Evolutionary conservation across 2,329 filamentous ascomycete species (phyloP).

Genomic region (Hymenoscyphus repandus): DNA sequence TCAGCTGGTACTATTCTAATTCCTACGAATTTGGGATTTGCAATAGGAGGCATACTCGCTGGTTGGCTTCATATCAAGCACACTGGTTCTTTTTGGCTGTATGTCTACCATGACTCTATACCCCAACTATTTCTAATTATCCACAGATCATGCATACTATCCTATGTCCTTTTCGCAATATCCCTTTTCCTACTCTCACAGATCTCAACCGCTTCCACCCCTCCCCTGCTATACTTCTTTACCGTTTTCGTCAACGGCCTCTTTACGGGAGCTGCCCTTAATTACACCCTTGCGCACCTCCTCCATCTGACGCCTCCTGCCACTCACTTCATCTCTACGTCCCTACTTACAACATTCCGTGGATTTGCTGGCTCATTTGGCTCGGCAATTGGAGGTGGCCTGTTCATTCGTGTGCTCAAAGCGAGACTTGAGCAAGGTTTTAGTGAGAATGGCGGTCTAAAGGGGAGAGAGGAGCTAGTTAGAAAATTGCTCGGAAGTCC

Average conservation of each 20-base stretch:
- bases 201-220: constrained; percentile 47
- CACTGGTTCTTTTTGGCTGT: constrained; percentile 65
- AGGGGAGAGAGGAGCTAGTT: constrained; percentile 39
- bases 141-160: constrained; percentile 48
- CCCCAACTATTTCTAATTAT: background rate
- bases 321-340: constrained; percentile 70
- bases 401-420: constrained; percentile 27
- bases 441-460: constrained; percentile 26
- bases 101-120: constrained; percentile 16
- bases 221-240: constrained; percentile 49
- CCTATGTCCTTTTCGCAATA: constrained; percentile 56
- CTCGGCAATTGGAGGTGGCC: constrained; percentile 70
- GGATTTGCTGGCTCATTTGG: constrained; percentile 80
- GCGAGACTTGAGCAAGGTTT: constrained; percentile 32
- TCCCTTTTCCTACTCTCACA: constrained; percentile 53
- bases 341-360: constrained; percentile 72
- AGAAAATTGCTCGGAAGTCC: constrained; percentile 54
- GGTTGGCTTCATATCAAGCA: constrained; percentile 73
- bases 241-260: constrained; percentile 67
- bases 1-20: constrained; percentile 71
- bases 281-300: constrained; percentile 77
- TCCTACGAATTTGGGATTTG: constrained; percentile 78
- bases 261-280: constrained; percentile 65
- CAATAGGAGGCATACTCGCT: constrained; percentile 64
- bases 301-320: constrained; percentile 63